A percentile compares a stretch with the other conserved stretches of the same genome.
These are phyloP conservation scores for Hypocreales sp. DNA, from an alignment of 2,329 filamentous ascomycete genomes.

Conservation along the genomic window DNA sequence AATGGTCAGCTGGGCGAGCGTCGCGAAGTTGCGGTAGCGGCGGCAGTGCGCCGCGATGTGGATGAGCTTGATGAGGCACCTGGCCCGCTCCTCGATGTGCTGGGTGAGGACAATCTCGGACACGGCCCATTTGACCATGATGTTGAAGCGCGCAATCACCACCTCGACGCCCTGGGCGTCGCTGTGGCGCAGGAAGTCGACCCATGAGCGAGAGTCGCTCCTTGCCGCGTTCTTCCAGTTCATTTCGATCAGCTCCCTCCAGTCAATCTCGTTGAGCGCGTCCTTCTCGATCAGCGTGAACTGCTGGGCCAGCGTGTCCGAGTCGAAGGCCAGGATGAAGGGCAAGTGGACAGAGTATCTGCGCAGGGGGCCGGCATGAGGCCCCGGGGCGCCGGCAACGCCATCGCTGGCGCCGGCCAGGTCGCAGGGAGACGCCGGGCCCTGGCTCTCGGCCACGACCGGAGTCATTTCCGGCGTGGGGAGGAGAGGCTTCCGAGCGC, in stretches of 20 bases:
- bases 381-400: slow-evolving; percentile 17
- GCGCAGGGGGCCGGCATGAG: slow-evolving; percentile 13
- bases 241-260: slow-evolving; percentile 76
- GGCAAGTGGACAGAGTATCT: slow-evolving; percentile 49
- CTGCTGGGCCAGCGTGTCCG: slow-evolving; percentile 63
- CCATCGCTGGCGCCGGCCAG: slow-evolving; percentile 18
- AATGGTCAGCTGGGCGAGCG: slow-evolving; percentile 66
- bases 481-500: slow-evolving; percentile 10
- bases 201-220: slow-evolving; percentile 59
- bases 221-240: slow-evolving; percentile 59
- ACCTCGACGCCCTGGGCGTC: slow-evolving; percentile 67
- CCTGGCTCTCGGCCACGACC: slow-evolving; percentile 20
- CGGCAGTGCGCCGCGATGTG: slow-evolving; percentile 68
- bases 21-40: slow-evolving; percentile 67
- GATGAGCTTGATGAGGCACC: slow-evolving; percentile 66
- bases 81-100: slow-evolving; percentile 54
- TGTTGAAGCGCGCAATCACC: slow-evolving; percentile 73
- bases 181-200: slow-evolving; percentile 59
- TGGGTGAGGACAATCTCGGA: slow-evolving; percentile 67
- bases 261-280: slow-evolving; percentile 72
- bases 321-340: slow-evolving; percentile 70
- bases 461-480: slow-evolving; percentile 34
- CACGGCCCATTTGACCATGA: slow-evolving; percentile 76
- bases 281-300: slow-evolving; percentile 80
- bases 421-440: slow-evolving; percentile 4